Conservation (phyloP, 2,329 filamentous ascomycete genomes). For the Alternaria dauci region DNA sequence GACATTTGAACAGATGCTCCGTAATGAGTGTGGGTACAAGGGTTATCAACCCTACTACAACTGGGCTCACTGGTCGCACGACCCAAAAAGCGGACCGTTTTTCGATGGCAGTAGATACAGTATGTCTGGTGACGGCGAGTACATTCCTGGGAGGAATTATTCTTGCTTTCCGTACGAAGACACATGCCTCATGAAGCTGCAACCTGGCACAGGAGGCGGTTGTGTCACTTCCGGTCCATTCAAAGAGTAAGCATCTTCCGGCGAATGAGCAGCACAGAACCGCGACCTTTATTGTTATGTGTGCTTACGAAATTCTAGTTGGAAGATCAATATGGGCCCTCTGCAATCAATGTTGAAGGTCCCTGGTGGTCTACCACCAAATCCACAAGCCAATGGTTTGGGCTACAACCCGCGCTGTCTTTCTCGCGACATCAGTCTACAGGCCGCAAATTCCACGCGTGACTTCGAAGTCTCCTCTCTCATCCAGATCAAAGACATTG, state of each 20-base stretch:
- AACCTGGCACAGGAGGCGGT: slow-evolving; percentile 61
- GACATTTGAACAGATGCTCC: slow-evolving; percentile 52
- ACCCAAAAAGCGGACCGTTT: slow-evolving; percentile 58
- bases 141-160: slow-evolving; percentile 34
- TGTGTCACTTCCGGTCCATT: slow-evolving; percentile 64
- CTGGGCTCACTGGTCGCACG: slow-evolving; percentile 58
- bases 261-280: background rate
- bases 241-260: slow-evolving; percentile 46
- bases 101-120: slow-evolving; percentile 64
- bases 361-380: slow-evolving; percentile 26
- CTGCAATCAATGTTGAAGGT: slow-evolving; percentile 49
- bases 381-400: slow-evolving; percentile 38
- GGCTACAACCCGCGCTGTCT: slow-evolving; percentile 51
- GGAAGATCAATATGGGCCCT: slow-evolving; percentile 58
- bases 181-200: slow-evolving; percentile 13
- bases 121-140: slow-evolving; percentile 57
- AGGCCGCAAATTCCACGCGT: slow-evolving; percentile 32
- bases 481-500: slow-evolving; percentile 37
- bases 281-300: background rate
- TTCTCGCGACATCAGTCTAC: slow-evolving; percentile 46
- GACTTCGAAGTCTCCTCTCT: slow-evolving; percentile 34
- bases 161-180: slow-evolving; percentile 32
- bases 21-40: slow-evolving; percentile 53
- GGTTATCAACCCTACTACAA: slow-evolving; percentile 60
- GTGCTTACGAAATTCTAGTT: slow-evolving; percentile 23